Evolutionary conservation across 192 early-diverging fungal genomes (phyloP).

Genomic region (Nowakowskiella sp.): DNA sequence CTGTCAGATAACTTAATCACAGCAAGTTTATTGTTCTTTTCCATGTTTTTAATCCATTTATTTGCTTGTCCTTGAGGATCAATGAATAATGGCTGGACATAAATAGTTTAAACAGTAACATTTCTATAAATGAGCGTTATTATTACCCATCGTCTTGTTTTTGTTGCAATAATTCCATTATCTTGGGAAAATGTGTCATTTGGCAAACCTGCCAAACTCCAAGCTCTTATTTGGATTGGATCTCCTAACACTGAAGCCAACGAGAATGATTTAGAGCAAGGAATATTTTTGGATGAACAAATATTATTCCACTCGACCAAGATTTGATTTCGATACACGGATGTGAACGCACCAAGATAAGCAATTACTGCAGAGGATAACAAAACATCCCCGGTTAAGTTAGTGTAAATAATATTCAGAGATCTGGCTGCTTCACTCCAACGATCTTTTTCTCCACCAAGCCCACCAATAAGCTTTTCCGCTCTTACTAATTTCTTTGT

Average conservation of each 20-base stretch:
- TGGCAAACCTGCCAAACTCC: slow-evolving; percentile 51
- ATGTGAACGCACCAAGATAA: slow-evolving; percentile 53
- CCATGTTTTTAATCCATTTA: slow-evolving; percentile 61
- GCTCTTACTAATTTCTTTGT: slow-evolving; percentile 48
- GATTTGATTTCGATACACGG: slow-evolving; percentile 38
- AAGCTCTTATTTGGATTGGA: slow-evolving; percentile 49
- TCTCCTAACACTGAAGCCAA: slow-evolving; percentile 44
- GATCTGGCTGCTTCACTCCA: slow-evolving; percentile 47
- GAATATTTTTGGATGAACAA: slow-evolving; percentile 33
- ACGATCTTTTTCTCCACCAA: slow-evolving; percentile 53
- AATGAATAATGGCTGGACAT: slow-evolving; percentile 51
- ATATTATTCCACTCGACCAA: slow-evolving; percentile 40
- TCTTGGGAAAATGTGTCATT: slow-evolving; percentile 53
- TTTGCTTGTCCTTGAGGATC: slow-evolving; percentile 59
- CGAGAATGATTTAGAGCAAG: slow-evolving; percentile 42
- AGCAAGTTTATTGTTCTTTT: slow-evolving; percentile 43
- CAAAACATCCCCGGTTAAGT: slow-evolving; percentile 51
- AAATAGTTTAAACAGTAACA: neutral
- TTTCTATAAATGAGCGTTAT: slow-evolving; percentile 4
- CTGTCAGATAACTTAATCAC: slow-evolving; percentile 53
- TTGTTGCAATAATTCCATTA: slow-evolving; percentile 52
- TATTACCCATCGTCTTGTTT: slow-evolving; percentile 50
- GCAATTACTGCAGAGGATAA: slow-evolving; percentile 50
- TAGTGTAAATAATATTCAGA: slow-evolving; percentile 31
- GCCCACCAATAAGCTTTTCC: slow-evolving; percentile 49